Percentiles rank a stretch among this genome's conserved stretches.
These are phyloP conservation scores for Penicillium pancosmium DNA, from an alignment of 495 filamentous ascomycete species.

Conservation along the genomic window DNA sequence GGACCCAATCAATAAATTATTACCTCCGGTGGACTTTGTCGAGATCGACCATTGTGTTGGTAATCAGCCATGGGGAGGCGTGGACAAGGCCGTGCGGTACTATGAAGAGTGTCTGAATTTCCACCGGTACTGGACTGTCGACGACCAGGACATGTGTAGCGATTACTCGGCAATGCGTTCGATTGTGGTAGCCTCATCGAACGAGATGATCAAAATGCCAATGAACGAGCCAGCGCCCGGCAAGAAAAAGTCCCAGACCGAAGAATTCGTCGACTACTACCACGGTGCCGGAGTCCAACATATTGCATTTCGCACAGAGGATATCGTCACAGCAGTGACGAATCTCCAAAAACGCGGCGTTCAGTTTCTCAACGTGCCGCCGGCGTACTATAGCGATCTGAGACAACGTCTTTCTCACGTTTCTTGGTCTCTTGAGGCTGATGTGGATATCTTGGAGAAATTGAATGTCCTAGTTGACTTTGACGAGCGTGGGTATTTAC, in stretches of 20 bases:
- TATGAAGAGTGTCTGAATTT: conserved; percentile 72
- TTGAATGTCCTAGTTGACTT: conserved; percentile 82
- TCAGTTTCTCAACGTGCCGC: conserved; percentile 75
- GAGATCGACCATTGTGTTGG: conserved; percentile 87
- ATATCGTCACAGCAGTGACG: conserved; percentile 68
- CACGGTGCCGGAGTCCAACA: conserved; percentile 79
- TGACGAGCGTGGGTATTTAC: conserved; percentile 77
- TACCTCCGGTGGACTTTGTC: conserved; percentile 60
- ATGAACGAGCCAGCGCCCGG: conserved; percentile 86
- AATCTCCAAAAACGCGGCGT: conserved; percentile 69
- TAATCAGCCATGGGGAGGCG: conserved; percentile 78
- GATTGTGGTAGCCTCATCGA: conserved; percentile 74
- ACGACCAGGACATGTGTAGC: conserved; percentile 76
- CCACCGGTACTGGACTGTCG: conserved; percentile 86
- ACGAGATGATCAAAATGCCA: conserved; percentile 81
- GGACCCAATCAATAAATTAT: conserved; percentile 44
- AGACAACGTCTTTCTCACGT: conserved; percentile 53
- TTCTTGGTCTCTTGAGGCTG: conserved; percentile 58
- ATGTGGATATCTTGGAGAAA: conserved; percentile 65
- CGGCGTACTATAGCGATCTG: conserved; percentile 72
- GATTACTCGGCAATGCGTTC: conserved; percentile 79
- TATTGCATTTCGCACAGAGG: conserved; percentile 72
- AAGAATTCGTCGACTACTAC: conserved; percentile 80
- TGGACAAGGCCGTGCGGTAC: conserved; percentile 73
- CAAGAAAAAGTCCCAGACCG: conserved; percentile 77